Base-by-base conservation (phyloP, 768 basidiomycete genomes). In the Rhizopogon vesiculosus region DNA sequence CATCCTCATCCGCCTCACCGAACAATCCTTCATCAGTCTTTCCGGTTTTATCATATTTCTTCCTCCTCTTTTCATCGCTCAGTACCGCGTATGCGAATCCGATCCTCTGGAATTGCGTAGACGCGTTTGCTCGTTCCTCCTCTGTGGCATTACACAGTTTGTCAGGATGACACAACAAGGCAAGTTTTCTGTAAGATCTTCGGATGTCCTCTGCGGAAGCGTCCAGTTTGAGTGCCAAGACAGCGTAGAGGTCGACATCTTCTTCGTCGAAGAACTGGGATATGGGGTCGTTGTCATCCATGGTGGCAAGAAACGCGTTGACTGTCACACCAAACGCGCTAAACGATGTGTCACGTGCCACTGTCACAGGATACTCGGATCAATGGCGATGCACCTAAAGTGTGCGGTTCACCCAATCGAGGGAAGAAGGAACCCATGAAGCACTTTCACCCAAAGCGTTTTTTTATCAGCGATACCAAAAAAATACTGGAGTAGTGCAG, bases 11-110 rank as follows among this genome's bases (percentile, higher is more conserved):
- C 6, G 81, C 81, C 22, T 75, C 84, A 41, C 89, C 66, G 48
- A 86, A 85, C 43, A 88, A 79, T 9, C 81, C 82, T 63, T 98
- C 94, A 59, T 86, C 84, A 8, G 94, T 97, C 61, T 81, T 81
- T 16, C 97, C 97, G 0, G 89, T 96, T 53, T 70, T 72, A 63
- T 98, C 94, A 61, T 98, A 99, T 57, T 84, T 77, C 65, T 82
- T 76, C 66, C 86, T 81, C 60, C 86, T 72, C 64, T 82, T 85
- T 56, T 84, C 84, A 61, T 98, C 94, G 53, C 86, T 79, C 29
- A 98, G 76, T 0, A 98, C 85, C 1, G 91, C 79, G 70, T 97
- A 99, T 9, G 96, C 92, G 65, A 95, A 98, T 0, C 96, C 93
- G 61, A 98, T 81, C 64, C 94, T 92, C 62, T 93, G 92, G 66